Evolutionary conservation across 2,329 filamentous ascomycete genomes (phyloP), one percentile per base, ranked within the genome.

Genomic region (Cytospora paraplurivora): DNA sequence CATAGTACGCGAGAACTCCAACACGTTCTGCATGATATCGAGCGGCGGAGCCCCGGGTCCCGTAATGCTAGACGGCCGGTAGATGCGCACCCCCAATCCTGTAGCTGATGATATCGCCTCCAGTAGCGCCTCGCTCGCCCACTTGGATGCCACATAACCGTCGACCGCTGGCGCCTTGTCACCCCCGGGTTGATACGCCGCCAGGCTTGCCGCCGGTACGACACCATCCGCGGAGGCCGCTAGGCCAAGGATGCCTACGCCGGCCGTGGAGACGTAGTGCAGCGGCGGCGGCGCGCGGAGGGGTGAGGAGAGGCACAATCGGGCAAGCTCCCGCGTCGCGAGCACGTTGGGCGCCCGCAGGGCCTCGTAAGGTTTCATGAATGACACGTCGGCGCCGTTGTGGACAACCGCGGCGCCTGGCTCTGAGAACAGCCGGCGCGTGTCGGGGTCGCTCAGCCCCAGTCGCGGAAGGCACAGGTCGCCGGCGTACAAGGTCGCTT

Each of bases 401-500:
- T 82, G 86, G 37, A 90, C 80, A 56, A 88, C 50, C 0, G 57
- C 62, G 53, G 69, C 63, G 1, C 63, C 66, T 2, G 27, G 27
- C 27, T 49, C 12, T 3, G 15, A 13, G 19, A 62, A 64, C 21
- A 71, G 50, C 2, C 52, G 35, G n/a, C 15, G 27, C 6, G 53
- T 37, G 4, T 63, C 41, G 33, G 27, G 50, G 8, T 63, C 49
- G 7, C 66, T 56, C 5, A 76, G 70, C 0, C 72, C 72, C 0
- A 75, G 62, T 1, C 35, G 50, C 0, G 71, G 69, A 2, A 55
- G 21, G 1, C 64, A 11, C 4, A 74, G 68, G n/a, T 83, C 73
- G 51, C 72, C 68, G 0, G 47, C 21, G 60, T 72, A 62, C 13
- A 63, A 54, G 1, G 56, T 27, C 1, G 72, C 64, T 56, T 37